phyloP scores from a whole-genome alignment of 352 stramenopile species.

The Phytophthora foliorum region DNA sequence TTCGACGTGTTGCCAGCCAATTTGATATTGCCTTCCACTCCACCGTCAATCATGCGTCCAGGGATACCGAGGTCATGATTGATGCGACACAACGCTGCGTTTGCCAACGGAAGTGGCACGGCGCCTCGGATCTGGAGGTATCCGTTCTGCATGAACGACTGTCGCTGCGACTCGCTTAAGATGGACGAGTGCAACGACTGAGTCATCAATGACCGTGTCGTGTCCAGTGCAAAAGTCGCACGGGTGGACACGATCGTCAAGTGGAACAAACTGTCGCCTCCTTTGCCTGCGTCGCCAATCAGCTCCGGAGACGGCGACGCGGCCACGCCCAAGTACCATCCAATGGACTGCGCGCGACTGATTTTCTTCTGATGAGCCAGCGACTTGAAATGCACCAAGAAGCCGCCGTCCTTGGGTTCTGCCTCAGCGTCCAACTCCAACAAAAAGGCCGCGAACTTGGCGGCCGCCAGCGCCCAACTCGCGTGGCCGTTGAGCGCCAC shows the following conservation, averaged over 20 bases:
- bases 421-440: constrained; percentile 48
- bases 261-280: constrained; percentile 56
- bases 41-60: constrained; percentile 75
- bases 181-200: constrained; percentile 30
- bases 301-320: constrained; percentile 34
- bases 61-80: constrained; percentile 83
- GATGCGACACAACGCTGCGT: constrained; percentile 67
- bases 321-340: constrained; percentile 69
- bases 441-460: constrained; percentile 79
- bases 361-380: constrained; percentile 77
- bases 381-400: constrained; percentile 59
- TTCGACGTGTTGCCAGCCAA: constrained; percentile 80
- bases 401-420: constrained; percentile 10
- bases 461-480: constrained; percentile 62
- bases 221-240: constrained; percentile 60
- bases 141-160: constrained; percentile 77
- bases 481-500: constrained; percentile 75
- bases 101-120: constrained; percentile 64
- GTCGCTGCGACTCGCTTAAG: constrained; percentile 68
- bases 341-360: constrained; percentile 49
- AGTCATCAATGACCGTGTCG: constrained; percentile 38
- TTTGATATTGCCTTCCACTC: constrained; percentile 78
- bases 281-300: constrained; percentile 61
- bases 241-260: constrained; percentile 57
- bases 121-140: constrained; percentile 74